Percentiles rank a stretch among this genome's conserved stretches.
Evolutionary conservation across 1,284 basidiomycete species (phyloP).

Genomic region (Sporisorium sorghi): DNA sequence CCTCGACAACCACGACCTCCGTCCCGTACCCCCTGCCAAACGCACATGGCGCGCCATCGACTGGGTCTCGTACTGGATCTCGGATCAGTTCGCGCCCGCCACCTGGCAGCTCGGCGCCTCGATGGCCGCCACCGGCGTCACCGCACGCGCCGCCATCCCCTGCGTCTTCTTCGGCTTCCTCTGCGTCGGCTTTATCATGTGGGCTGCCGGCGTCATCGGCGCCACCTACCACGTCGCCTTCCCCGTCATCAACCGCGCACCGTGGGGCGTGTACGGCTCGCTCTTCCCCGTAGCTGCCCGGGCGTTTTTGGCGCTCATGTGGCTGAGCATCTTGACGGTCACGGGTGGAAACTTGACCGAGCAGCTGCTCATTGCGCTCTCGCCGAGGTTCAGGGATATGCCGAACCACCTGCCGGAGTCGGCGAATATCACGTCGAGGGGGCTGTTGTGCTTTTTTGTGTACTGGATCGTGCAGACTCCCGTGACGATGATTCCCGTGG

Average conservation of each 20-base stretch:
- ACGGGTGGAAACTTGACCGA: slow-evolving; percentile 28
- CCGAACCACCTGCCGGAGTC: slow-evolving; percentile 21
- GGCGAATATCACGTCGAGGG: slow-evolving; percentile 27
- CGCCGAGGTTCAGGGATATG: slow-evolving; percentile 30
- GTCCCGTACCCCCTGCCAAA: slow-evolving; percentile 14
- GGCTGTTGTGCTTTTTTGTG: slow-evolving; percentile 34
- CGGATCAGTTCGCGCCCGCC: slow-evolving; percentile 38
- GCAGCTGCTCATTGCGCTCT: slow-evolving; percentile 24
- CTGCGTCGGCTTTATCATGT: slow-evolving; percentile 35
- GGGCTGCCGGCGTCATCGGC: slow-evolving; percentile 31
- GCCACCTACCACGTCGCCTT: slow-evolving; percentile 39
- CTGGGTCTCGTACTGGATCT: slow-evolving; percentile 41
- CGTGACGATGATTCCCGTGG: slow-evolving; percentile 32
- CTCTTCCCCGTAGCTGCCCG: slow-evolving; percentile 23
- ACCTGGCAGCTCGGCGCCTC: slow-evolving; percentile 36
- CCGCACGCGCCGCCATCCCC: slow-evolving; percentile 28
- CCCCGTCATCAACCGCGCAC: slow-evolving; percentile 37
- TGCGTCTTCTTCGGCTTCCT: slow-evolving; percentile 31
- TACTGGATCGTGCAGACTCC: slow-evolving; percentile 33
- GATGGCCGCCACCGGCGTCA: slow-evolving; percentile 33
- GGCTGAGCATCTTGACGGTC: slow-evolving; percentile 30
- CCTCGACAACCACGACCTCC: slow-evolving; percentile 33
- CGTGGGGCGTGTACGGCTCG: slow-evolving; percentile 31
- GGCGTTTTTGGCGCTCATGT: slow-evolving; percentile 30
- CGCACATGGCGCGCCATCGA: slow-evolving; percentile 26